Evolutionary conservation across 2,329 filamentous ascomycete species (phyloP), one percentile per base, ranked within the genome.

Genomic region (Botrytis elliptica): DNA sequence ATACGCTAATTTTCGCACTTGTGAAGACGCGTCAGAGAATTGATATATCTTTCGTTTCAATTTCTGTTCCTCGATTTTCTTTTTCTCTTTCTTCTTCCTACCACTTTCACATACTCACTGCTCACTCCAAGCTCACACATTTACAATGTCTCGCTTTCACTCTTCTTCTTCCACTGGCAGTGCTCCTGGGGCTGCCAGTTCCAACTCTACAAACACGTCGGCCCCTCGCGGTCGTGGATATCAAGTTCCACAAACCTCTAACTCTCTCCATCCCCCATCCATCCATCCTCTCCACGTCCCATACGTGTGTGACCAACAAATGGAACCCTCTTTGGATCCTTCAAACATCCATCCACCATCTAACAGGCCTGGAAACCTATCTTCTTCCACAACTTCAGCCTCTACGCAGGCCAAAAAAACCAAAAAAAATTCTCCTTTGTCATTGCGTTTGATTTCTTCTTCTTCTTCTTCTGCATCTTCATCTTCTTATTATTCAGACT

Each of bases 171-270:
- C 46, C n/a, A 68, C 46, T 42, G 36, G 49, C 49, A 68, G 66
- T 57, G 66, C 36, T 36, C 66, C 66, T 68, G 66, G 66, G 25
- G 49, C 66, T 68, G 49, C 49, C 36, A 57, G 66, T 55, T 57
- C 36, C 36, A 68, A 68, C 36, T 42, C 49, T 57, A 68, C 66
- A 18, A 57, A 57, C 49, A 68, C 5, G 36, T 57, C 66, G 66
- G 49, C 66, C 66, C 66, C 40, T 20, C 49, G 66, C 49, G 66
- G 66, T 68, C 66, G 36, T 68, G 66, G 66, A 57, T 68, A 68
- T 68, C 66, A 68, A 68, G 66, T 68, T 68, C 66, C 66, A 68
- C 49, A 68, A 68, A 57, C 36, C 49, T 68, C 46, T 55, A 22
- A 36, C 36, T 55, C 18, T 40, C 65, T 55, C 46, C 46, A 22